Conservation (phyloP, 2,329 filamentous ascomycete species). For the Phyllosticta citrichinensis region DNA sequence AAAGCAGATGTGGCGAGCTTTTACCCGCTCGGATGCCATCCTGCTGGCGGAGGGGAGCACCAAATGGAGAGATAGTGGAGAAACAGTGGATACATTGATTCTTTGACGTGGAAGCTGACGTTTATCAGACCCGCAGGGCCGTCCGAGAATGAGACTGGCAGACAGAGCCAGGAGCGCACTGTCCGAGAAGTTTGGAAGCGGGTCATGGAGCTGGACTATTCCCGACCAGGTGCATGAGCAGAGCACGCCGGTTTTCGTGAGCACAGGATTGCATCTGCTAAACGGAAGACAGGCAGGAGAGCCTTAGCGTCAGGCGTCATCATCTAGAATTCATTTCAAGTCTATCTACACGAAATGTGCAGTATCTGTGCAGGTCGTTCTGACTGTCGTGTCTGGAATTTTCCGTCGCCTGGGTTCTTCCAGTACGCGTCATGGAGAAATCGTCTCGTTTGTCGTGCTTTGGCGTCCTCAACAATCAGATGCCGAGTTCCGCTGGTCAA, state of each 20-base stretch:
- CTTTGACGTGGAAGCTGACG: background rate
- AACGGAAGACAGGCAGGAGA: background rate
- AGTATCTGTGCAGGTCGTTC: background rate
- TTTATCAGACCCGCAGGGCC: constrained; percentile 53
- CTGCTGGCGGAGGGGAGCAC: background rate
- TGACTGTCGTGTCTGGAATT: background rate
- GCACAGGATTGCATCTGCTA: background rate
- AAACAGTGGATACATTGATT: background rate
- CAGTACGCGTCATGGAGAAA: background rate
- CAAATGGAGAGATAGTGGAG: background rate
- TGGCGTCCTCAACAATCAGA: background rate
- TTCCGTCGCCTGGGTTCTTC: background rate
- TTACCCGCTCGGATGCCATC: background rate
- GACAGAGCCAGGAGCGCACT: constrained; percentile 58
- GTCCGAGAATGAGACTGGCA: constrained; percentile 50
- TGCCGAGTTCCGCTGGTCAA: background rate
- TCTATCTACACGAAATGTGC: background rate
- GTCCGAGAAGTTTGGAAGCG: constrained; percentile 65
- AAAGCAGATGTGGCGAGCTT: background rate
- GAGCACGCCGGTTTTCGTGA: constrained; percentile 31
- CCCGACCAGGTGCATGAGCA: constrained; percentile 47
- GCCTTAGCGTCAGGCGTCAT: background rate
- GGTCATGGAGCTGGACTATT: constrained; percentile 56
- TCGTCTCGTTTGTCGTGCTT: background rate
- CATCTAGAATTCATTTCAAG: background rate